phyloP scores from a whole-genome alignment of 441 rosid genomes.

The Biscutella auriculata region DNA sequence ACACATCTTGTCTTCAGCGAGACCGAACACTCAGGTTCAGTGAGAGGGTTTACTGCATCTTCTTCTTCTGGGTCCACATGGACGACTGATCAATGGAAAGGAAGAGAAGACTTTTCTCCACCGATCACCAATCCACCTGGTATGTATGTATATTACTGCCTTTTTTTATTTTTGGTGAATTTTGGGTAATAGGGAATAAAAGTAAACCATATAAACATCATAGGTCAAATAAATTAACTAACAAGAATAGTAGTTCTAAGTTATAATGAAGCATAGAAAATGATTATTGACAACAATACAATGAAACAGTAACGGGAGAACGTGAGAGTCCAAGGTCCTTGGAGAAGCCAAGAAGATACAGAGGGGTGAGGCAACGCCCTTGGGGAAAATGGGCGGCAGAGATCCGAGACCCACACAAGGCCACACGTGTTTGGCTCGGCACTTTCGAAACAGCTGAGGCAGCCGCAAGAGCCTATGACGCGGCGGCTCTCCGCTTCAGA shows the following conservation, averaged over 20 bases:
- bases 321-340: background rate
- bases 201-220: too few relatives aligned
- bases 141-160: background rate
- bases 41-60: too few relatives aligned
- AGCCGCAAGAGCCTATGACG: background rate
- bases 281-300: background rate
- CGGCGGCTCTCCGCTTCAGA: background rate
- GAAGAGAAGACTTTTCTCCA: background rate
- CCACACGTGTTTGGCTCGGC: background rate
- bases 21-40: background rate
- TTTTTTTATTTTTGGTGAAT: background rate
- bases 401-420: constrained; percentile 9
- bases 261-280: too few relatives aligned
- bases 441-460: constrained; percentile 8
- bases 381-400: constrained; percentile 18
- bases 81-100: background rate
- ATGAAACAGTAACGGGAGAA: background rate
- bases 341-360: constrained; percentile 3
- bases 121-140: background rate
- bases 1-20: constrained; percentile 8
- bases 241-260: too few relatives aligned
- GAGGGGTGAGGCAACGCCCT: constrained; percentile 11
- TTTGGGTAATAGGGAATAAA: too few relatives aligned
- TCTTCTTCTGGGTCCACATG: too few relatives aligned
- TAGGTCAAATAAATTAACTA: too few relatives aligned